These are phyloP conservation scores for Naganishia sp. DNA, from an alignment of 1,284 basidiomycete genomes.

Conservation along the genomic window DNA sequence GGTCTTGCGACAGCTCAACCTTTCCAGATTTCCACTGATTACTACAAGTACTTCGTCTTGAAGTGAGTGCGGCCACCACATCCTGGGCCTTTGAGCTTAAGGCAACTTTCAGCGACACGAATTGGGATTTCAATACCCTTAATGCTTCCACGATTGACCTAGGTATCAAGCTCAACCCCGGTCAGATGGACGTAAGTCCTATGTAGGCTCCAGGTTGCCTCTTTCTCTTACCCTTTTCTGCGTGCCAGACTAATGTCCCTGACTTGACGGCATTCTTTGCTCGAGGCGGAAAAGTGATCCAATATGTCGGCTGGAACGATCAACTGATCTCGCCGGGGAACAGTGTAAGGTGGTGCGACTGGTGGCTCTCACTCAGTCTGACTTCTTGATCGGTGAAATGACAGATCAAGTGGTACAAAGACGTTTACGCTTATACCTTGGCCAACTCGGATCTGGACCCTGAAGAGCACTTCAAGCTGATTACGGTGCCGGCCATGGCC, in stretches of 20 bases:
- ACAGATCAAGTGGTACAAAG: constrained; percentile 51
- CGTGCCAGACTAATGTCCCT: constrained; percentile 36
- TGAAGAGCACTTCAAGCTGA: constrained; percentile 55
- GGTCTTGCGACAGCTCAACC: constrained; percentile 21
- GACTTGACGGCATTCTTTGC: constrained; percentile 46
- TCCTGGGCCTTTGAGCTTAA: not conserved
- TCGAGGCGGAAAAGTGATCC: constrained; percentile 45
- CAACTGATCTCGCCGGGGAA: constrained; percentile 53
- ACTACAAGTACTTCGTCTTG: constrained; percentile 26
- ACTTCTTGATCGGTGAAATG: not conserved
- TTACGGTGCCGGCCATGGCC: constrained; percentile 56
- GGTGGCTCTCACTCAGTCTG: not conserved
- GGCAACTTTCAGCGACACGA: constrained; percentile 4
- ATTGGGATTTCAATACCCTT: constrained; percentile 19
- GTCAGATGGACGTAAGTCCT: constrained; percentile 19
- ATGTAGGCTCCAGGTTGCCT: no score
- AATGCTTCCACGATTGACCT: constrained; percentile 19
- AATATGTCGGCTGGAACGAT: constrained; percentile 49
- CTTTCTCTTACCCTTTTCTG: not conserved
- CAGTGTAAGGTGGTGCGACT: not conserved
- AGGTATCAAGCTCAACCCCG: constrained; percentile 18
- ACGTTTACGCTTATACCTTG: constrained; percentile 42
- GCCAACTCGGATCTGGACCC: constrained; percentile 41
- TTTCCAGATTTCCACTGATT: constrained; percentile 22
- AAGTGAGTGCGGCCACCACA: not conserved